Base-by-base conservation (phyloP, 768 basidiomycete genomes). In the Boletellus sp. region DNA sequence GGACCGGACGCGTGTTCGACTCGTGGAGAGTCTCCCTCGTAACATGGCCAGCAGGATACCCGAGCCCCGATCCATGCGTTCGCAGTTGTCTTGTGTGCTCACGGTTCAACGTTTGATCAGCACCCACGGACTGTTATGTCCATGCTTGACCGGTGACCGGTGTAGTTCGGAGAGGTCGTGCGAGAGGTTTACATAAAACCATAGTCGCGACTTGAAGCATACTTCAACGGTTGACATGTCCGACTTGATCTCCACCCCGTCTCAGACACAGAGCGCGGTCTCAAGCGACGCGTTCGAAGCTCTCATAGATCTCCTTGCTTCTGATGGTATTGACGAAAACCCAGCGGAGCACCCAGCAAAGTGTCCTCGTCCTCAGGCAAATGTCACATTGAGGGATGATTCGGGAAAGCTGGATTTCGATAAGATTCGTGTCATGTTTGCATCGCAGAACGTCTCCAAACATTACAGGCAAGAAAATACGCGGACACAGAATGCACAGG, bases 401-500 rank as follows among this genome's bases (percentile, higher is more conserved):
- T 62, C 65, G 1, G 66, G 68, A 23, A 69, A 53, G 57, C 55
- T 67, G 12, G 67, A 69, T 22, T 69, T 56, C 50, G 58, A 60
- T 32, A 67, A 65, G 54, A 63, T 67, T 45, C 67, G 65, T 10
- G 36, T 26, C 6, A 62, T 69, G 60, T 69, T 63, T 28, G 38
- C 55, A 20, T 41, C 41, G 0, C 62, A 67, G 23, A 51, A 57
- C 35, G 36, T n/a, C 10, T 23, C 16, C 5, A 45, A 36, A 8
- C 34, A 10, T 26, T 8, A 39, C 13, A 12, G 6, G 5, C 35
- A 48, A n/a, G 47, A 41, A 26, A 47, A 40, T 8, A 17, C 6
- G 23, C 38, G 32, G 10, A n/a, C 7, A 15, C 44, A 24, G 23
- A 26, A 23, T 17, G 13, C 16, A 3, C 38, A 8, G 34, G 20